Conservation (phyloP, 2,329 filamentous ascomycete species). For the Aspergillus eucalypticola region DNA sequence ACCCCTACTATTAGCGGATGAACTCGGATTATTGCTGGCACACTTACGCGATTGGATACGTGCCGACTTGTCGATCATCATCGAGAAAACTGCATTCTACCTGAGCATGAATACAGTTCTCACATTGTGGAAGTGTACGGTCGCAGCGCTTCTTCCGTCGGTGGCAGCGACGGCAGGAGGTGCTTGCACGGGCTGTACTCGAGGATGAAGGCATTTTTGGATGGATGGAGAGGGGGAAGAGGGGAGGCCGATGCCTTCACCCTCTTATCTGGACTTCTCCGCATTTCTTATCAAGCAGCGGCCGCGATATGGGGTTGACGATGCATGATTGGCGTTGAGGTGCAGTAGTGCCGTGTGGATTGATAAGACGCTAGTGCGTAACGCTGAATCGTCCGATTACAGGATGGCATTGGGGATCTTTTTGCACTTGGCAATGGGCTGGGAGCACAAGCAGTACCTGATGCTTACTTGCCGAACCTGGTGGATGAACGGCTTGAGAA, state of each 20-base stretch:
- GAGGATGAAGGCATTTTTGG: conserved; percentile 19
- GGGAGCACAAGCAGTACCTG: too few species aligned
- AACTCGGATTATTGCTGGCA: background rate
- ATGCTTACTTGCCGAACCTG: too few species aligned
- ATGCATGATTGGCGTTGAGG: background rate
- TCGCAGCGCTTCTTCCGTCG: conserved; percentile 49
- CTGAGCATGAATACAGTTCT: conserved; percentile 40
- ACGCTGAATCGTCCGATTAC: too few species aligned
- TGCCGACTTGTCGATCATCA: conserved; percentile 41
- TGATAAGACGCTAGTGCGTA: background rate
- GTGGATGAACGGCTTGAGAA: rapidly evolving
- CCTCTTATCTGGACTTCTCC: conserved; percentile 10
- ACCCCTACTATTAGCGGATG: background rate
- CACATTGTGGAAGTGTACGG: conserved; percentile 41
- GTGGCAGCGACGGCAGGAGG: conserved; percentile 46
- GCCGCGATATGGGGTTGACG: background rate
- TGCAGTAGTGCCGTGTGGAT: background rate
- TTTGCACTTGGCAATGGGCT: too few species aligned
- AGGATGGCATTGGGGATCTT: rapidly evolving
- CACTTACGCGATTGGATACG: conserved; percentile 45
- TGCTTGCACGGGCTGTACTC: conserved; percentile 23
- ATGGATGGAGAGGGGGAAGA: background rate
- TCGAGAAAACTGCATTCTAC: conserved; percentile 46
- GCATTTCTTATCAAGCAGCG: conserved; percentile 9
- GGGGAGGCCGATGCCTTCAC: background rate